phyloP scores from a whole-genome alignment of 352 stramenopile species.

The Phytophthora lateralis region DNA sequence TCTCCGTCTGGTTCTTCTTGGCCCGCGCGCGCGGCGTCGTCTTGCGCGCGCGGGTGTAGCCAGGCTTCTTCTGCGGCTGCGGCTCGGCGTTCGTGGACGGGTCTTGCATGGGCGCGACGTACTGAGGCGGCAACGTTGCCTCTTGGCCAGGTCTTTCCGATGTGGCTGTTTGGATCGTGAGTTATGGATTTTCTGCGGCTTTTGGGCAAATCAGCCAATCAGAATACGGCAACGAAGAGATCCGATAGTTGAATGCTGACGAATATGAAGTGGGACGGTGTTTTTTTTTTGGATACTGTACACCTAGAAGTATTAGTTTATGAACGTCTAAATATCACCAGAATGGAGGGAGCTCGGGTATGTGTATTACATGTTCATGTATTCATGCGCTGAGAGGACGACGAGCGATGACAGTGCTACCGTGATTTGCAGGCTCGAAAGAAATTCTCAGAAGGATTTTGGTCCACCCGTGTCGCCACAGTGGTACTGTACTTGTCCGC shows the following conservation, averaged over 20 bases:
- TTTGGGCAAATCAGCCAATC: slow-evolving; percentile 26
- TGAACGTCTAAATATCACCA: too few relatives aligned
- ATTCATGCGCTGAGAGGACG: not conserved
- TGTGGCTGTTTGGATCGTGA: slow-evolving; percentile 20
- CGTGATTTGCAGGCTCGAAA: slow-evolving; percentile 18
- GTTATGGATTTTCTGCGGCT: slow-evolving; percentile 7
- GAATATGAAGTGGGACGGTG: too few relatives aligned
- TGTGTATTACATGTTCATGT: too few relatives aligned
- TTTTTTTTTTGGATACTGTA: too few relatives aligned
- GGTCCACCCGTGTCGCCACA: slow-evolving; percentile 5
- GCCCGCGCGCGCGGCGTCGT: slow-evolving; percentile 15
- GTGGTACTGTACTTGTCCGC: slow-evolving; percentile 19
- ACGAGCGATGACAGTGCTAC: not conserved
- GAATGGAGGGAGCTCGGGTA: too few relatives aligned
- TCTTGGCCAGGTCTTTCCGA: slow-evolving; percentile 17
- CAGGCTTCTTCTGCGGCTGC: slow-evolving; percentile 12
- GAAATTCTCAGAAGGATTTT: slow-evolving; percentile 24
- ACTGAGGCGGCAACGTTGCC: slow-evolving; percentile 1
- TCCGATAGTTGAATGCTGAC: slow-evolving; percentile 1
- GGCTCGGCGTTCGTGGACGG: not conserved
- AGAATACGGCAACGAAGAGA: slow-evolving; percentile 6
- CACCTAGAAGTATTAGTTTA: too few relatives aligned
- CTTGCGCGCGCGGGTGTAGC: slow-evolving; percentile 19
- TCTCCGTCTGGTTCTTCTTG: slow-evolving; percentile 23
- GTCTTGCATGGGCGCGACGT: slow-evolving; percentile 2